Base-by-base conservation (phyloP, 2,329 filamentous ascomycete genomes). In the Colletotrichum zoysiae region DNA sequence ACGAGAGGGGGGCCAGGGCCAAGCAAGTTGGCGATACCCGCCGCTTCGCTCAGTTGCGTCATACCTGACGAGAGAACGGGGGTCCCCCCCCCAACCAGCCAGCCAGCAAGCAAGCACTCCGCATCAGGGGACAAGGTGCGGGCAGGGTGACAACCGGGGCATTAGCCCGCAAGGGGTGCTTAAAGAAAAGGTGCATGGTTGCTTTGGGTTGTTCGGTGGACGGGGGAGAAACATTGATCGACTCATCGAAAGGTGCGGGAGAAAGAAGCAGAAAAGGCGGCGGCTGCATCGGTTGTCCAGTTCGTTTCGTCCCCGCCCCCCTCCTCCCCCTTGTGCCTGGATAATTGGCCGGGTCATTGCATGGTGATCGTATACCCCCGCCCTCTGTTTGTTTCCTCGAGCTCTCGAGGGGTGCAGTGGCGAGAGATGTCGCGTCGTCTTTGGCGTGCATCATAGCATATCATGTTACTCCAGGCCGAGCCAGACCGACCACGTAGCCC, bases 1-100 rank as follows among this genome's bases (percentile, higher is more conserved):
- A n/a, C 20, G 55, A 18, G 9, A 23, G 57, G 35, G 57, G 35
- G 33, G 18, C 9, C 9, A 50, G 35, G 35, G 14, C n/a, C 40
- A 44, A 60, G 51, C 60, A 61, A 65, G 59, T 51, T 70, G 70
- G 70, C 70, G 65, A 72, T 69, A 60, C 59, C 70, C 65, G 70
- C 69, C 42, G 70, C 59, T 40, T 65, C 70, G 70, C 70, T 70
- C 65, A 60, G 55, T 72, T 72, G 65, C 70, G 70, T 72, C 70
- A 72, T 72, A 70, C 70, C 53, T 35, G 70, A 61, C 65, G 53
- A 50, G 23, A 9, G 46, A 2, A 11, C 46, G n/a, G 50, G 23
- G 2, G 6, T 30, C 30, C 30, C 30, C 26, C 26, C 30, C 30
- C 16, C 20, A 2, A 16, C 7, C 35, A 11, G 7, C 38, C 38